Percentiles rank a stretch among this genome's conserved stretches.
Evolutionary conservation across 2,329 filamentous ascomycete genomes (phyloP).

Genomic region (Cercospora zeina): DNA sequence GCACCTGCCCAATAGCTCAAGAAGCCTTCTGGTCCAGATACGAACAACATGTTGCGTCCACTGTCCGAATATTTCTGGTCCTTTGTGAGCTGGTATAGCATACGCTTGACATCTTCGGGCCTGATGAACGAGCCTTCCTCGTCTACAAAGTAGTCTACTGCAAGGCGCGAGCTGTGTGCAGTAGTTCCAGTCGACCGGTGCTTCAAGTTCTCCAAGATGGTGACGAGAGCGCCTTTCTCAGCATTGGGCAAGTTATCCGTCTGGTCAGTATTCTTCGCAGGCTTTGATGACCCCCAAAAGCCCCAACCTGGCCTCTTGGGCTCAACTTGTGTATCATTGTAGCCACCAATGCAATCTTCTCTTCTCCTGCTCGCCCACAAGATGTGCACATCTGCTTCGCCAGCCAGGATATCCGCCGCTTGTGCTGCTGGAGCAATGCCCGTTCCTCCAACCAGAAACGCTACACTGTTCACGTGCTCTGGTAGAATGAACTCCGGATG

Average conservation of each 20-base stretch:
- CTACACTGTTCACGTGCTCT: conserved; percentile 56
- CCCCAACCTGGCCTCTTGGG: conserved; percentile 24
- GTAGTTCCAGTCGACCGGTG: conserved; percentile 10
- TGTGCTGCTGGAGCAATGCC: conserved; percentile 90
- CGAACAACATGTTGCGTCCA: conserved; percentile 66
- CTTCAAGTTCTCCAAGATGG: conserved; percentile 65
- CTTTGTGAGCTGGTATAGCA: conserved; percentile 31
- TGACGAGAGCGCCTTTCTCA: conserved; percentile 56
- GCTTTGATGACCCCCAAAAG: conserved; percentile 20
- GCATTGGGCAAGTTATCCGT: conserved; percentile 18
- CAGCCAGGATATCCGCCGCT: conserved; percentile 62
- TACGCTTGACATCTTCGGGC: conserved; percentile 41
- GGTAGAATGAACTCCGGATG: conserved; percentile 64
- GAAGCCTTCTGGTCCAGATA: conserved; percentile 91
- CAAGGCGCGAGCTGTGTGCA: conserved; percentile 47
- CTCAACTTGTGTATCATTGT: conserved; percentile 50
- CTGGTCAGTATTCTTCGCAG: conserved; percentile 7
- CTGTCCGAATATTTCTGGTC: conserved; percentile 33
- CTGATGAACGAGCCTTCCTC: conserved; percentile 70
- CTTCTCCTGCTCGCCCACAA: conserved; percentile 76
- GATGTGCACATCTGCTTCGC: conserved; percentile 59
- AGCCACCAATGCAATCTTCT: conserved; percentile 65
- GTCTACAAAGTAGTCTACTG: conserved; percentile 76
- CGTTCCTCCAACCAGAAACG: conserved; percentile 90
- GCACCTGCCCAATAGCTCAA: conserved; percentile 75